Evolutionary conservation across 768 basidiomycete genomes (phyloP).

Genomic region (Leucocoprinus birnbaumii): DNA sequence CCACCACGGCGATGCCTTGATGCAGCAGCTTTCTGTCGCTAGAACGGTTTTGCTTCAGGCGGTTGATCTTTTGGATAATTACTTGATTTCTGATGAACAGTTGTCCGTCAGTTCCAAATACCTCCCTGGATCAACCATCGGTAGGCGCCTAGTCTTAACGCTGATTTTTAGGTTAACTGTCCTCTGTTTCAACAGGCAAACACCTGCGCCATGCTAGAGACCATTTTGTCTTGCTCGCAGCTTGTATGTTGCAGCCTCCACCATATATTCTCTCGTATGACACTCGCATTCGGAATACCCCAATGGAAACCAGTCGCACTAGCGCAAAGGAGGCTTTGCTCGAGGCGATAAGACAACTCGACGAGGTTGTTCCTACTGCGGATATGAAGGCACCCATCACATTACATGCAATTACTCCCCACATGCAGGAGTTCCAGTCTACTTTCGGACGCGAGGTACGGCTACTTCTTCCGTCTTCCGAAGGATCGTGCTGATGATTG

Average conservation of each 20-base stretch:
- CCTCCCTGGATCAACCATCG: slow-evolving; percentile 87
- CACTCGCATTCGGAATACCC: slow-evolving; percentile 70
- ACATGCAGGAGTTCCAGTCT: slow-evolving; percentile 70
- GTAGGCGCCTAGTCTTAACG: slow-evolving; percentile 32
- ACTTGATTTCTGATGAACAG: slow-evolving; percentile 66
- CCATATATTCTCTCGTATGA: slow-evolving; percentile 72
- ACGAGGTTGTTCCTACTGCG: slow-evolving; percentile 44
- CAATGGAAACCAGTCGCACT: slow-evolving; percentile 71
- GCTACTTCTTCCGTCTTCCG: background rate
- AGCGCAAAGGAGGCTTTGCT: slow-evolving; percentile 58
- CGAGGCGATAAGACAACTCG: slow-evolving; percentile 54
- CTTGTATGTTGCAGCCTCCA: slow-evolving; percentile 41
- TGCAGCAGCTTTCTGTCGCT: slow-evolving; percentile 64
- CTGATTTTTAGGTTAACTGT: slow-evolving; percentile 3
- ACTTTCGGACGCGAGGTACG: slow-evolving; percentile 80
- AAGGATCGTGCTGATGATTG: background rate
- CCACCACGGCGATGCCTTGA: slow-evolving; percentile 28
- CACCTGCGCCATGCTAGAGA: slow-evolving; percentile 84
- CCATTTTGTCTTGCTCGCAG: slow-evolving; percentile 70
- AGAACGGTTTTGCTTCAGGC: slow-evolving; percentile 70
- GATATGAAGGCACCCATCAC: slow-evolving; percentile 59
- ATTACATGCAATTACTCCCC: slow-evolving; percentile 79
- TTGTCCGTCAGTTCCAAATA: slow-evolving; percentile 65
- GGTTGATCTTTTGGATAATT: slow-evolving; percentile 64
- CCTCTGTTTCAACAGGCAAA: slow-evolving; percentile 51